Base-by-base conservation (phyloP, 495 filamentous ascomycete species). In the Choiromyces venosus region DNA sequence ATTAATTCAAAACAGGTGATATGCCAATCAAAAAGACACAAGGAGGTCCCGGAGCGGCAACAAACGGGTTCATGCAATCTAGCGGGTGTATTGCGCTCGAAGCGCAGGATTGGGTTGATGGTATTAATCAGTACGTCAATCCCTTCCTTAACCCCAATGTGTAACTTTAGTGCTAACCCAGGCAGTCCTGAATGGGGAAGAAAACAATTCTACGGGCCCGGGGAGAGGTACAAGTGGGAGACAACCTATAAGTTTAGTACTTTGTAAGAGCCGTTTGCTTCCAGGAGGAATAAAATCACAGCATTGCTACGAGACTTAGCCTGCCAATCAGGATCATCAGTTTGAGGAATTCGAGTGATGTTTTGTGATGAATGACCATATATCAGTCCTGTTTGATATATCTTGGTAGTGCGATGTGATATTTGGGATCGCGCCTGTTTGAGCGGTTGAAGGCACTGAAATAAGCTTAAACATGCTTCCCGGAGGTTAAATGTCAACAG, bases 81-180 rank as follows among this genome's bases (percentile, higher is more conserved):
- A 89, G 87, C 72, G 87, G 86, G 25, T 90, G 88, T 73, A 74
- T 90, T 2, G 88, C 88, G 7, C 85, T 90, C 69, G 87, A 88
- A 81, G 83, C 87, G n/a, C 87, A 88, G 75, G 87, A 89, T 74
- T 94, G 89, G 85, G 90, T 90, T 72, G 90, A 93, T 82, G 91
- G 87, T 19, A 91, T 94, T 76, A 93, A 93, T 76, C 84, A 92
- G 88, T 87, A 78, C 79, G 86, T 83, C 67, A 29, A 35, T n/a
- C 9, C 61, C 2, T 35, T 40, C 61, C 66, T 25, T 5, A n/a
- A n/a, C 44, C 19, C 5, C n/a, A 36, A 81, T 65, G 78, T 80
- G 66, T 82, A 75, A 61, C 36, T 70, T 6, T 38, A 2, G 18
- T 52, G 52, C 35, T 14, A 37, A 68, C 38, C 0, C 29, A 25